These are phyloP conservation scores for Neofusicoccum kwambonambiense DNA, from an alignment of 2,329 filamentous ascomycete species.

Conservation along the genomic window DNA sequence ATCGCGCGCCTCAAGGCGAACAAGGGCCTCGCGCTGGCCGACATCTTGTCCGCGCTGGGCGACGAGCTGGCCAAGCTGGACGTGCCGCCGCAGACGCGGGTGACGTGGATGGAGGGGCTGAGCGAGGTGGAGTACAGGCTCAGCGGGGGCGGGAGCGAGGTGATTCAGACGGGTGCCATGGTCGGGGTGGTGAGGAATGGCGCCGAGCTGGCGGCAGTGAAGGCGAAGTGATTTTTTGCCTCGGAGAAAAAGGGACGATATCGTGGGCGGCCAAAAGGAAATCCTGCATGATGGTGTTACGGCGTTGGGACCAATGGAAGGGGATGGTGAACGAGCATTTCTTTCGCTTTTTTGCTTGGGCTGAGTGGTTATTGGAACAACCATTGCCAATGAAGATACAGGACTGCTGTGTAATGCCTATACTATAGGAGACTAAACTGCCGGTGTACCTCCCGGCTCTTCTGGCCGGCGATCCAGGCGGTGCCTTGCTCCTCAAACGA, in stretches of 20 bases:
- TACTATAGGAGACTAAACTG: neutral
- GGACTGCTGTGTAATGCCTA: neutral
- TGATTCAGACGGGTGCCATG: slow-evolving; percentile 86
- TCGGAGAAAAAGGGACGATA: too few species aligned
- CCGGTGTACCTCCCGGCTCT: neutral
- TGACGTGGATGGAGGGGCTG: slow-evolving; percentile 86
- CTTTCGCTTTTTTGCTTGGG: neutral
- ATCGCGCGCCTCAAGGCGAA: slow-evolving; percentile 83
- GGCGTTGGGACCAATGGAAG: neutral
- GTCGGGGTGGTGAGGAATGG: slow-evolving; percentile 86
- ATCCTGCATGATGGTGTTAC: neutral
- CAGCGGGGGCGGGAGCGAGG: slow-evolving; percentile 81
- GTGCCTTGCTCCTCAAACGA: neutral
- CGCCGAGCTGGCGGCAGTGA: slow-evolving; percentile 62
- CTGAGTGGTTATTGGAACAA: neutral
- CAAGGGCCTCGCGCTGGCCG: slow-evolving; percentile 85
- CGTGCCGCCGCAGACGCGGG: slow-evolving; percentile 81
- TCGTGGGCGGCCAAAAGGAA: too few species aligned
- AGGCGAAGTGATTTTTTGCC: neutral
- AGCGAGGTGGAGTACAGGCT: slow-evolving; percentile 92
- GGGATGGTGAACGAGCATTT: neutral
- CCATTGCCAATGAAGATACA: neutral
- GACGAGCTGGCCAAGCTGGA: slow-evolving; percentile 82
- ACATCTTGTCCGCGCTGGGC: slow-evolving; percentile 83
- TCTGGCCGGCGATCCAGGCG: neutral